A percentile compares a stretch with the other conserved stretches of the same genome.
These are phyloP conservation scores for Leccinum proximum DNA, from an alignment of 1,284 basidiomycete species.

Conservation along the genomic window DNA sequence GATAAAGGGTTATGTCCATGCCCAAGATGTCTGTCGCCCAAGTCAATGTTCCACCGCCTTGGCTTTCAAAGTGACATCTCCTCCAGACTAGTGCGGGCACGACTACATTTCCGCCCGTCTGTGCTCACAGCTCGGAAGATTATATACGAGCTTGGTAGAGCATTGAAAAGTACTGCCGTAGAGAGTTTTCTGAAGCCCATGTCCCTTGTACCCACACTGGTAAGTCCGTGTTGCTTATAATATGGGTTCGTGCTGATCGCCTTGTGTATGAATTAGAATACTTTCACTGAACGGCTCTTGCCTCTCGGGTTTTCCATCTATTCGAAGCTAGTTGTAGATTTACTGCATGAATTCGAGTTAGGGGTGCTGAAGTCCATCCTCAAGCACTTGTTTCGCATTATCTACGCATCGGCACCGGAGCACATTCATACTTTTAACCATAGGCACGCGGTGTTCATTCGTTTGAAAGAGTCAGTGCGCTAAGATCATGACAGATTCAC, in stretches of 20 bases:
- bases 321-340: constrained; percentile 1
- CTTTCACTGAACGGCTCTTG: background rate
- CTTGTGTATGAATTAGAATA: background rate
- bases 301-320: background rate
- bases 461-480: background rate
- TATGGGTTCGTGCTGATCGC: too few species aligned
- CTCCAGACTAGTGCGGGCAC: background rate
- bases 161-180: background rate
- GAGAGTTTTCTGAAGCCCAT: background rate
- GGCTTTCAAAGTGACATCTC: background rate
- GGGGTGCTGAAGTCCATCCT: constrained; percentile 9
- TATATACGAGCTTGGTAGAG: background rate
- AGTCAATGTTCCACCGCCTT: constrained; percentile 8
- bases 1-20: constrained; percentile 33
- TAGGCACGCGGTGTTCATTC: background rate
- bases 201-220: background rate
- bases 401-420: background rate
- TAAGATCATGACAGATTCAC: background rate
- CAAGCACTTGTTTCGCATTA: constrained; percentile 11
- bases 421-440: constrained; percentile 1
- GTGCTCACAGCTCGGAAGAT: background rate
- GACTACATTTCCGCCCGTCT: constrained; percentile 8
- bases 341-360: constrained; percentile 15
- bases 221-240: background rate
- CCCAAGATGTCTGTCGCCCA: constrained; percentile 31